These are phyloP conservation scores for Coniochaeta sp. DNA, from an alignment of 2,329 filamentous ascomycete species.

Conservation along the genomic window DNA sequence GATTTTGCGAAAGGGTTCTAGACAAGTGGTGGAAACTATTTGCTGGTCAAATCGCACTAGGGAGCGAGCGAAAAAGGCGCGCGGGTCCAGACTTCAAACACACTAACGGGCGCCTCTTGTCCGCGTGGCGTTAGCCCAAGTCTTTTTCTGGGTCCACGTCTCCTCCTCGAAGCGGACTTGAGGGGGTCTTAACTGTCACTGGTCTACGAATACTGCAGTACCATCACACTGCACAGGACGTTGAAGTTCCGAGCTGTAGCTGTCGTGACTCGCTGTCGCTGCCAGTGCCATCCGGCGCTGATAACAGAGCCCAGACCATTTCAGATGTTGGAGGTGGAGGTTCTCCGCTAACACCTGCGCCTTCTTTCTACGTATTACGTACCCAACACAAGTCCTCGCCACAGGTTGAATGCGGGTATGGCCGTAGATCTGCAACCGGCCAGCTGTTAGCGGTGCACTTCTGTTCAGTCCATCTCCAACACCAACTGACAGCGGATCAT, in stretches of 20 bases:
- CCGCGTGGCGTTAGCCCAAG: neutral
- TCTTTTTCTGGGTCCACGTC: neutral
- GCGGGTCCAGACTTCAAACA: conserved; percentile 1
- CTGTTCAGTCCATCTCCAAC: neutral
- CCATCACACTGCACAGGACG: neutral
- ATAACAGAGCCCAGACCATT: neutral
- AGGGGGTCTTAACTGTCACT: neutral
- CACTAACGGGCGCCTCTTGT: neutral
- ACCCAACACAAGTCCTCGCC: neutral
- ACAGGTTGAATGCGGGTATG: neutral
- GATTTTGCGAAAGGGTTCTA: neutral
- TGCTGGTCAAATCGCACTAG: neutral
- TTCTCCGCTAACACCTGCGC: neutral
- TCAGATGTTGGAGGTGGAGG: neutral
- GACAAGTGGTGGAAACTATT: neutral
- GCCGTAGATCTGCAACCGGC: neutral
- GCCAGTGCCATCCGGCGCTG: no score
- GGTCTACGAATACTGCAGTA: no score
- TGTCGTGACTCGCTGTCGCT: neutral
- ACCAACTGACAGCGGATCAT: neutral
- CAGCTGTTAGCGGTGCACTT: neutral
- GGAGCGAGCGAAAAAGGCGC: neutral
- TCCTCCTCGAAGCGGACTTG: neutral
- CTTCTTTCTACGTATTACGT: no score
- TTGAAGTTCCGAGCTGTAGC: neutral